Evolutionary conservation across 2,329 filamentous ascomycete species (phyloP).

Genomic region (Fonsecaea pedrosoi): DNA sequence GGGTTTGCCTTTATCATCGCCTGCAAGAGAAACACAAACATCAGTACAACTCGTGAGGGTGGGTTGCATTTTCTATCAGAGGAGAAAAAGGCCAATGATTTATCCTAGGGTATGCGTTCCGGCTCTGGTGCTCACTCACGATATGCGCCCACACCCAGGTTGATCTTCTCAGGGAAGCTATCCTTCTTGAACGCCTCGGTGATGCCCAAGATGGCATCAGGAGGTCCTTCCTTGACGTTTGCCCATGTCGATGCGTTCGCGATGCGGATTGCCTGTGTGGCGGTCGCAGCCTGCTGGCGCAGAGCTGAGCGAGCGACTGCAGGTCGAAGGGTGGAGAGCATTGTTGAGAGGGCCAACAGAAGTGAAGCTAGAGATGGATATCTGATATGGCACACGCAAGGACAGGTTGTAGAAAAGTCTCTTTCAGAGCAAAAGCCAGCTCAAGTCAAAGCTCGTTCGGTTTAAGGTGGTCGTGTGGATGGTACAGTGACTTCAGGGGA

Average conservation of each 20-base stretch:
- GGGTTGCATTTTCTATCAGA: neutral
- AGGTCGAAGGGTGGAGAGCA: constrained; percentile 57
- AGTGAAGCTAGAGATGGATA: neutral
- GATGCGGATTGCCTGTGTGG: constrained; percentile 46
- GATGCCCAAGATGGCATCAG: constrained; percentile 66
- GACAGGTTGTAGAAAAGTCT: neutral
- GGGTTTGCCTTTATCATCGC: constrained; percentile 94
- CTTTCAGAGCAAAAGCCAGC: neutral
- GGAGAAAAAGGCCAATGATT: neutral
- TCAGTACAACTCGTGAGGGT: constrained; percentile 4
- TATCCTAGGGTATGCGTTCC: neutral
- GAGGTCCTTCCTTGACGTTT: constrained; percentile 90
- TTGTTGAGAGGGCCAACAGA: constrained; percentile 37
- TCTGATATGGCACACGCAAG: neutral
- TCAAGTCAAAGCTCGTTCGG: neutral
- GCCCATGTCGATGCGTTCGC: constrained; percentile 83
- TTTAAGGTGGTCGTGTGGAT: neutral
- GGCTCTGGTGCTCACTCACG: constrained; percentile 56
- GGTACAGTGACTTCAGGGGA: neutral
- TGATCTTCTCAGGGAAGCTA: constrained; percentile 92
- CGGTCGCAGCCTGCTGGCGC: constrained; percentile 43
- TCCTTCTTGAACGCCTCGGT: constrained; percentile 99
- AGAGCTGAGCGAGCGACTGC: constrained; percentile 49
- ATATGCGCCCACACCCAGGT: constrained; percentile 97
- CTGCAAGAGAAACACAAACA: constrained; percentile 40